Evolutionary conservation across 176 grass and related monocot species (phyloP), one percentile per base, ranked within the genome.

Genomic region (Saccharum officinarum): DNA sequence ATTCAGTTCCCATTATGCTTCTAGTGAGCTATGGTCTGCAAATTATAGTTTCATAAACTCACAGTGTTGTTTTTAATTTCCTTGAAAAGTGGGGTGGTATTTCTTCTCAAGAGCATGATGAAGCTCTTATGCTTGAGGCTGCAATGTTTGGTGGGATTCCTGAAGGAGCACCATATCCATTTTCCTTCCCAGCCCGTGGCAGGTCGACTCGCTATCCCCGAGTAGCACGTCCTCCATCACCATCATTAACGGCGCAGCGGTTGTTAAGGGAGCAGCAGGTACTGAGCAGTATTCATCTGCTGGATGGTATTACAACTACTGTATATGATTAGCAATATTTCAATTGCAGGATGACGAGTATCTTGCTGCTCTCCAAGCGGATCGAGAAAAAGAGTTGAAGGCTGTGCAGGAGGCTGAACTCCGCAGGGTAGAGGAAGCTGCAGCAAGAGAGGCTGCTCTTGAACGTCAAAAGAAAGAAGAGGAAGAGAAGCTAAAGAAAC

Each of bases 41-140:
- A 54, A 68, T 57, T 82, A 18, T 41, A 40, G 47, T 74, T 82
- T 14, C 22, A 49, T 37, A 22, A 46, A 59, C 86, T 84, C 33
- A 79, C 28, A 13, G 20, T 84, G 15, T 12, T 85, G 36, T 82
- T 74, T 74, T 62, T 15, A 79, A 82, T 25, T 73, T 77, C 82
- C n/a, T 87, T 45, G 59, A 73, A 76, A 81, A 99, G 97, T 99
- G 97, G 97, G 97, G 97, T 86, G 94, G 92, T 49, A 96, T 97
- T 75, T 97, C 97, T 66, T 94, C 90, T 33, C 81, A 94, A 89
- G 97, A 99, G 80, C 94, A 94, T 80, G 97, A 99, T 17, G 97
- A 99, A 73, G 97, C 97, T 84, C 46, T 99, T 88, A 99, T 99
- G 97, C 92, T 99, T 74, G 97, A 99, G 62, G 97, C 92, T 67